Base-by-base conservation (phyloP, 805 yeast genomes). In the Hemisphaericaspora nanyangensis region DNA sequence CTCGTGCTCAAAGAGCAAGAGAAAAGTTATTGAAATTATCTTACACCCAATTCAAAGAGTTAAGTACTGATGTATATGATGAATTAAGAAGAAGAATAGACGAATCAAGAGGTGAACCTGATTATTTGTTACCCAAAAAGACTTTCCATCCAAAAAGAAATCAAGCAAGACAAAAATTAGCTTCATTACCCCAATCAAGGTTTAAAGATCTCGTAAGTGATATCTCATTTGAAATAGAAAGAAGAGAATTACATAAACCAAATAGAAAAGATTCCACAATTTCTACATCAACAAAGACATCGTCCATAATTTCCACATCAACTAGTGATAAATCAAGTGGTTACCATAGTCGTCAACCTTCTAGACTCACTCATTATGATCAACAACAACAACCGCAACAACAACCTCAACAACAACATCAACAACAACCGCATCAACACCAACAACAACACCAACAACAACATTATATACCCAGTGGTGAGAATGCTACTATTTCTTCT, bases 21-120 rank as follows among this genome's bases (percentile, higher is more conserved):
- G 88, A 85, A 47, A 89, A 91, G 61, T 72, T 91, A 35, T 72
- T 84, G 45, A 88, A 86, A 54, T 73, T 95, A 39, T 82, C 95
- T 2, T 68, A 74, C 22, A 78, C 82, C 6, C 99, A 95, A 61
- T 89, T 93, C 56, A 73, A 76, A 44, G 99, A 93, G 59, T 76
- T 93, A 42, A 79, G 95, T 48, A 89, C 96, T 3, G 99, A 93
- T 59, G 97, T 93, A 10, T 85, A 80, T 57, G 99, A 93, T 61
- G 99, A 93, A 61, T 68, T 93, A 44, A 79, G 79, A 52, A 77
- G 99, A 54, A 74, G 99, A 46, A 74, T 76, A 30, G 77, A 70
- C 47, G 82, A 80, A 48, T 70, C 75, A 28, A 66, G 75, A 37
- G 70, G 74, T 22, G 77, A 76, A 47, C 80, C 85, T 1, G 79